Percentiles rank a stretch among this genome's conserved stretches.
phyloP scores from a whole-genome alignment of 2,329 filamentous ascomycete genomes.

The Metarhizium brunneum region DNA sequence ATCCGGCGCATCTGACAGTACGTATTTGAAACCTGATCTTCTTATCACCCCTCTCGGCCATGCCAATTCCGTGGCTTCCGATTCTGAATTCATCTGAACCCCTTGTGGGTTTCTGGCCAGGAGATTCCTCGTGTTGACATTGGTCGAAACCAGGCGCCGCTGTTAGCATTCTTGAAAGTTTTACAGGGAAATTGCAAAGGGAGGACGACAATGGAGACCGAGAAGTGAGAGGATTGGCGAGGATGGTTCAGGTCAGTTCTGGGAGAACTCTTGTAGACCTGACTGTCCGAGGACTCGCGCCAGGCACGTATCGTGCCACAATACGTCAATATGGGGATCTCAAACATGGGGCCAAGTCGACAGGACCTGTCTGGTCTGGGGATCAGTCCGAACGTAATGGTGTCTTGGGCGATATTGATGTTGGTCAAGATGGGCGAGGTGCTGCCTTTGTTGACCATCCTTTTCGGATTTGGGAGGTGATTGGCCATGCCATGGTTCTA shows the following conservation, averaged over 20 bases:
- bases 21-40: slow-evolving; percentile 22
- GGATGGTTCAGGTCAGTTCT: slow-evolving; percentile 85
- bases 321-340: slow-evolving; percentile 84
- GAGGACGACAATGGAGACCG: slow-evolving; percentile 30
- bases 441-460: slow-evolving; percentile 71
- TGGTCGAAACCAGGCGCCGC: slow-evolving; percentile 51
- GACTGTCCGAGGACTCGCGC: slow-evolving; percentile 70
- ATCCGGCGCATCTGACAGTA: slow-evolving; percentile 76
- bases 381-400: slow-evolving; percentile 36
- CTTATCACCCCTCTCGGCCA: background rate
- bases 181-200: slow-evolving; percentile 46
- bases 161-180: slow-evolving; percentile 92
- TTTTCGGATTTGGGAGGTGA: slow-evolving; percentile 91
- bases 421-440: slow-evolving; percentile 67
- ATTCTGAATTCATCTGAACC: background rate
- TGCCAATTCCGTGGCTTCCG: background rate
- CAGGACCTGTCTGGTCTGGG: slow-evolving; percentile 71
- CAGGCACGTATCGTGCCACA: slow-evolving; percentile 75
- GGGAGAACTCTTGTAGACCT: slow-evolving; percentile 78
- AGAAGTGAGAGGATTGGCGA: slow-evolving; percentile 73
- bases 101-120: background rate
- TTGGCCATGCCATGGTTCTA: slow-evolving; percentile 85
- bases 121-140: slow-evolving; percentile 5
- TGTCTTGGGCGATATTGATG: slow-evolving; percentile 63
- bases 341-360: slow-evolving; percentile 70